Base-by-base conservation (phyloP, 306 rosid genomes). In the Vigna angularis region DNA sequence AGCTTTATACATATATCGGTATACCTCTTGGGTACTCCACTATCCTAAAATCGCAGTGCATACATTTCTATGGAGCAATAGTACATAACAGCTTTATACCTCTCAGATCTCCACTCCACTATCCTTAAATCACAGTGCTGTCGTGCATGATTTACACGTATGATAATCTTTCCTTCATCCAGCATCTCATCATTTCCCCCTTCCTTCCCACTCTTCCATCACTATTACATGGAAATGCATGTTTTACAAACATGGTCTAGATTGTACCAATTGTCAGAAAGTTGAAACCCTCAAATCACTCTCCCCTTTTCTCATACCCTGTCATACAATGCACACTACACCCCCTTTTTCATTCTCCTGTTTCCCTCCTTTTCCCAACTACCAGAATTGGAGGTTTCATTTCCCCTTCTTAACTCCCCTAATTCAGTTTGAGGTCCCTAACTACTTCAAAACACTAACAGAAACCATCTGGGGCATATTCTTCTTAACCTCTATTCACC, bases 221-320 rank as follows among this genome's bases (percentile, higher is more conserved):
- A 59, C 7, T 9, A 14, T 14, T 59, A 28, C 4, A 59, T 6
- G 42, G 42, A 28, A 28, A 38, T 59, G 5, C 42, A 30, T 59
- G 10, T 30, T 6, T 57, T 59, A 59, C n/a, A 59, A 28, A 28
- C 42, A 28, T 30, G 42, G 5, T 30, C 66, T 28, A 11, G 66
- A 15, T 15, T 13, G 20, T 58, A 59, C 18, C 66, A 28, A 18
- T 13, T 30, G 42, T 59, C 5, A 28, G 20, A 28, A 3, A 13
- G 66, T 59, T 59, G 40, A 59, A 59, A 59, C 66, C 66, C 30
- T 59, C 66, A 59, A 59, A 24, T 59, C 42, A 28, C 66, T 9
- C 47, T 42, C 13, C 47, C 45, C 47, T 42, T 42, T 16, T 16
- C 7, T 5, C 32, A 22, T 10, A 22, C 10, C 28, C 8, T 57